A percentile compares a stretch with the other conserved stretches of the same genome.
phyloP scores from a whole-genome alignment of 257 asterid genomes.

The Scutellaria galericulata region DNA sequence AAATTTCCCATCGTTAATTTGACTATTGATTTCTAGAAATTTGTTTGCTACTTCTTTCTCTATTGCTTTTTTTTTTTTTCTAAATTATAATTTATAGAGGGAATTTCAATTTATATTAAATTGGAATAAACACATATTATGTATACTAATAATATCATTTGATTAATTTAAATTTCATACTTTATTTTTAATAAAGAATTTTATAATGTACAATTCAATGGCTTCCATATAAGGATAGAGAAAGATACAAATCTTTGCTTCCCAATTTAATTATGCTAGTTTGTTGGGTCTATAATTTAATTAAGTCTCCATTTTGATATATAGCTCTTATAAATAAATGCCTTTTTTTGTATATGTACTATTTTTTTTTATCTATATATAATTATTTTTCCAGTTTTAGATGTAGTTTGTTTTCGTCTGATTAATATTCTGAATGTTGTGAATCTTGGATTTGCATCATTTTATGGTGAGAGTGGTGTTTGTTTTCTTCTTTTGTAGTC shows the following conservation, averaged over 20 bases:
- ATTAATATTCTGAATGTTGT: slow-evolving; percentile 16
- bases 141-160: too few species aligned
- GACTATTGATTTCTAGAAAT: too few species aligned
- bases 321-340: too few species aligned
- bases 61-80: too few species aligned
- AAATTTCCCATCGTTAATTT: too few species aligned
- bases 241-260: neutral
- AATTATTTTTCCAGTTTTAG: neutral
- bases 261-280: neutral
- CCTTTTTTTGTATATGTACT: neutral
- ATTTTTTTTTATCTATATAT: neutral
- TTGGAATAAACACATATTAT: too few species aligned
- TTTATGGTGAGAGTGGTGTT: slow-evolving; percentile 20
- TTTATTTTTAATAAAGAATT: too few species aligned
- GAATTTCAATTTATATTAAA: too few species aligned
- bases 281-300: neutral
- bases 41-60: too few species aligned
- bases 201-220: too few species aligned
- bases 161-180: too few species aligned
- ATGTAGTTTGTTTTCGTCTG: neutral
- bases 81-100: too few species aligned
- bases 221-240: neutral
- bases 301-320: neutral
- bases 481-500: neutral
- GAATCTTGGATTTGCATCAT: slow-evolving; percentile 17